Conservation (phyloP, 129 eudicot genomes). For the Escallonia herrerae region DNA sequence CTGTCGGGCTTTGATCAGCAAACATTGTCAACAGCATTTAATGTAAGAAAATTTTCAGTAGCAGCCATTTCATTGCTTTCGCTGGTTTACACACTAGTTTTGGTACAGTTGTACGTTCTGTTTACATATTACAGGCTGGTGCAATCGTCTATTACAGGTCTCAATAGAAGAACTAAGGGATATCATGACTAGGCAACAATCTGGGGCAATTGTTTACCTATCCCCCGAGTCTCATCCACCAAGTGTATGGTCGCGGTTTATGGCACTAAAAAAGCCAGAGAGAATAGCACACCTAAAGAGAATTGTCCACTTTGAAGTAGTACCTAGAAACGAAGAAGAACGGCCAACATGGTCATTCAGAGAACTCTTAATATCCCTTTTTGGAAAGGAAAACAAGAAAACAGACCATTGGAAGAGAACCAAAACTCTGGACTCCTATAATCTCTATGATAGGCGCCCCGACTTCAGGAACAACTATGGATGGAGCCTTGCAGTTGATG, state of each 20-base stretch:
- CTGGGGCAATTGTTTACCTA: conserved; percentile 58
- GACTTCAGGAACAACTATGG: conserved; percentile 70
- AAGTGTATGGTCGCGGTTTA: conserved; percentile 41
- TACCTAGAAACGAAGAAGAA: conserved; percentile 11
- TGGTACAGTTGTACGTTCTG: too few relatives aligned
- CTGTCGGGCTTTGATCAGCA: conserved; percentile 65
- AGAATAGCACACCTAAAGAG: conserved; percentile 38
- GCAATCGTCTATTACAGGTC: conserved; percentile 30
- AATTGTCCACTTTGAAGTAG: conserved; percentile 11
- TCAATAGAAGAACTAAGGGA: conserved; percentile 33
- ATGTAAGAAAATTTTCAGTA: conserved; percentile 37
- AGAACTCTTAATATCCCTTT: conserved; percentile 24
- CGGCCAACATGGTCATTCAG: conserved; percentile 36
- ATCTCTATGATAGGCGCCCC: conserved; percentile 44
- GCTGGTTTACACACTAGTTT: too few relatives aligned
- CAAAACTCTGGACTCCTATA: conserved; percentile 39
- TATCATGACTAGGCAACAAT: conserved; percentile 33
- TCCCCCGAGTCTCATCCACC: conserved; percentile 42
- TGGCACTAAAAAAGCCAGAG: conserved; percentile 30
- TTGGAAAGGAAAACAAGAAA: conserved; percentile 14
- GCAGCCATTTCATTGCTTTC: background rate
- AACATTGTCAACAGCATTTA: conserved; percentile 55
- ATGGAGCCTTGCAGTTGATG: conserved; percentile 56
- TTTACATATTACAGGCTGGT: too few relatives aligned
- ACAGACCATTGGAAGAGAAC: conserved; percentile 2